Evolutionary conservation across 2,329 filamentous ascomycete genomes (phyloP).

Genomic region (Fusarium sp.): DNA sequence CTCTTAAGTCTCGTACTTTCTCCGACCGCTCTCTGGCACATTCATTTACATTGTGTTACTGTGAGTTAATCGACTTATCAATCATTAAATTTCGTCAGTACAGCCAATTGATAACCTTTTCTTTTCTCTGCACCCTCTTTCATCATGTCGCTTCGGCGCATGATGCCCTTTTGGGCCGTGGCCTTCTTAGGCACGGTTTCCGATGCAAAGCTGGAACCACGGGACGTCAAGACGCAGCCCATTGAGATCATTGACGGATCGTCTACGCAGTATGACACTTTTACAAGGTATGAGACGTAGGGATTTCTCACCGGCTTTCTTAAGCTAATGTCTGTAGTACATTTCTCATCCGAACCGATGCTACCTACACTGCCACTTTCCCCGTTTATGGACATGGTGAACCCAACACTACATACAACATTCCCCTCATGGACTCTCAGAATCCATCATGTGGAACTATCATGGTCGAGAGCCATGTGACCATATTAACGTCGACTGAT

Average conservation of each 20-base stretch:
- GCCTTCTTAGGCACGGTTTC: neutral
- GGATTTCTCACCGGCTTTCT: neutral
- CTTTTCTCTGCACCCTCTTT: accelerated
- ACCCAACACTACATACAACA: neutral
- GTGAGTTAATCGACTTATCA: accelerated
- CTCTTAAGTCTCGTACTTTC: neutral
- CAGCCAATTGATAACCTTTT: neutral
- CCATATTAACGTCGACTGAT: neutral
- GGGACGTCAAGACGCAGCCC: neutral
- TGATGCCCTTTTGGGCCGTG: neutral
- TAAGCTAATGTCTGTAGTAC: neutral
- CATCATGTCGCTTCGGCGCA: neutral
- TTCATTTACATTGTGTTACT: neutral
- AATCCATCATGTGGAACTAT: neutral
- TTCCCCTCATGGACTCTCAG: neutral
- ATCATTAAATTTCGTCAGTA: accelerated
- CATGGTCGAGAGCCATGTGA: neutral
- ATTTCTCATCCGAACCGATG: neutral
- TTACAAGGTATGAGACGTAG: neutral
- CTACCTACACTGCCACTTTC: neutral
- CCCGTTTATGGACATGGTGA: neutral
- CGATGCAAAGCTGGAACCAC: neutral
- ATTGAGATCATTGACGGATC: neutral
- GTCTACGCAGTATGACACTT: neutral
- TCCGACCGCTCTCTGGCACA: neutral